phyloP scores from a whole-genome alignment of 106 monocot genomes.

The Platanthera guangdongensis region DNA sequence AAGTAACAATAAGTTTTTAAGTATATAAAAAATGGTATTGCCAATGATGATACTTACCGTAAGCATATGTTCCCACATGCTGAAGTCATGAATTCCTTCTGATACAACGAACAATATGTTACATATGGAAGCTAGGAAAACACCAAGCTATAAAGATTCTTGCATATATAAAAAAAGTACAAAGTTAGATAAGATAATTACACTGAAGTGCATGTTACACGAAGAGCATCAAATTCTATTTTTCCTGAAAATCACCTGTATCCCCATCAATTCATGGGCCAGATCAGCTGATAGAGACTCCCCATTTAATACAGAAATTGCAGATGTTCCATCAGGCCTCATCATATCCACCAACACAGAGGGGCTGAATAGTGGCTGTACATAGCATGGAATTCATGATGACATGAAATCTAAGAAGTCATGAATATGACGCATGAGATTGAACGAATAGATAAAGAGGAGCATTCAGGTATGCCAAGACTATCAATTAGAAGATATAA shows the following conservation, averaged over 20 bases:
- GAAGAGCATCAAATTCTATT: not conserved
- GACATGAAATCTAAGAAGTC: not conserved
- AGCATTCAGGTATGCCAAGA: not conserved
- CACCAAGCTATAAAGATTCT: conserved; percentile 71
- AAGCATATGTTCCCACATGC: conserved; percentile 76
- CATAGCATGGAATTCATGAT: not conserved
- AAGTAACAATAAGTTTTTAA: not conserved
- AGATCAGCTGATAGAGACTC: conserved; percentile 71
- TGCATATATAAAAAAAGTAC: conserved; percentile 42
- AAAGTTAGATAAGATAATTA: conserved; percentile 18
- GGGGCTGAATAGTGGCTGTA: conserved; percentile 86
- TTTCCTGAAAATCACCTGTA: conserved; percentile 58
- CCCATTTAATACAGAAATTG: conserved; percentile 71
- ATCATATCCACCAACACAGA: conserved; percentile 89
- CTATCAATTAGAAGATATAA: not conserved
- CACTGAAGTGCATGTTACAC: not conserved
- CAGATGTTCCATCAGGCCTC: conserved; percentile 82
- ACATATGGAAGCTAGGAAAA: conserved; percentile 88
- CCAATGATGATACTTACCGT: conserved; percentile 49
- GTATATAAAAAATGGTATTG: not conserved
- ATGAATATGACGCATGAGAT: conserved; percentile 1
- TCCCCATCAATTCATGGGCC: conserved; percentile 85
- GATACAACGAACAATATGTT: conserved; percentile 80
- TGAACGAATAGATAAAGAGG: not conserved
- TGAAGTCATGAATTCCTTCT: conserved; percentile 77